Base-by-base conservation (phyloP, 768 basidiomycete species). In the Rhodocollybia butyracea region DNA sequence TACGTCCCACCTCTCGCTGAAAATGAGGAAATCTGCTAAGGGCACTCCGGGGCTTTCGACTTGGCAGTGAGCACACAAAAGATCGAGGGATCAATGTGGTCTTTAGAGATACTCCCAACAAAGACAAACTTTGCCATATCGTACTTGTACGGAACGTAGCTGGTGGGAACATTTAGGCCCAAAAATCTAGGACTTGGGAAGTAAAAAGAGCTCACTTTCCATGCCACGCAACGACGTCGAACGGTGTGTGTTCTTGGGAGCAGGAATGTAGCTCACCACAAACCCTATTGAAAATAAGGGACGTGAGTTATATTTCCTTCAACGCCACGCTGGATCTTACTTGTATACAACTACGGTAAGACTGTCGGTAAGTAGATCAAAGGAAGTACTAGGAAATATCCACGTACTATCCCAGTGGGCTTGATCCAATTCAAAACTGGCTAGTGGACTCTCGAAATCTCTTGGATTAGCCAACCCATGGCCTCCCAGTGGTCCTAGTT, bases 201-300 rank as follows among this genome's bases (percentile, higher is more conserved):
- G 11, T 24, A 21, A 15, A 6, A 29, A 45, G 27, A 19, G 26
- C 80, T 50, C 64, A 84, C 83, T 83, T 86, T 67, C 84, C 84
- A 47, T 82, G 79, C 84, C 84, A 86, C 1, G 85, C 84, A 26
- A 87, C 85, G 38, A 87, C 85, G 63, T 88, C 86, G 65, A 87
- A 88, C 0, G 85, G 85, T 1, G 85, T 85, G 65, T 85, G 82
- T 41, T 82, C 76, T 58, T 86, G 83, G 38, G 70, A 67, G 59
- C 82, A 83, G 22, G 68, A 65, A 63, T 81, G 81, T 10, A 83
- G 65, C 65, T 81, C 70, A 15, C 84, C 83, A 51, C 76, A 71
- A 27, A 86, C 74, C 68, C 81, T 85, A 38, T n/a, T 57, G 24
- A 12, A 13, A 10, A 4, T 11, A n/a, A 51, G 17, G 13, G 21